Base-by-base conservation (phyloP, 805 yeast species). In the Lachancea meyersii region DNA sequence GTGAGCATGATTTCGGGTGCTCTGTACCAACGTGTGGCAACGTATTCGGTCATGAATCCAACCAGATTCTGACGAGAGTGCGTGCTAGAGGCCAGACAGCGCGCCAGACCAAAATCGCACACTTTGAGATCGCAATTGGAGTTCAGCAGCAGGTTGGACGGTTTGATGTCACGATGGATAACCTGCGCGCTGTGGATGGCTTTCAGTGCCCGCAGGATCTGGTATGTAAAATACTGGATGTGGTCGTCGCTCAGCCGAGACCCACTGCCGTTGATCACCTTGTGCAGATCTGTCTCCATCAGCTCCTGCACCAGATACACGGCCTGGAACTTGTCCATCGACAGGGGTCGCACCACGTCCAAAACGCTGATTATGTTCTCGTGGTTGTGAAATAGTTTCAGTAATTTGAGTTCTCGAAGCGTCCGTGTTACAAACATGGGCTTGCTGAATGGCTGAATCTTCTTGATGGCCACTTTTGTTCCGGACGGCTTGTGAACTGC, bases 1-100 rank as follows among this genome's bases (percentile, higher is more conserved):
- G 86, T 77, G 21, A 84, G 63, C 91, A 84, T 84, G 44, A 84
- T 81, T 59, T 84, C 93, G 0, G 91, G 91, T 0, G 91, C 91
- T 41, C 93, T 66, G 58, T 84, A 84, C 91, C 91, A 84, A 52
- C 93, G 68, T 7, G 93, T 84, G 2, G 91, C 91, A 3, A 84
- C 93, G 51, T 84, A 84, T 57, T 84, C 91, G 0, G 91, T 84
- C 67, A 83, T 68, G 49, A 74, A 73, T 0, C 82, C 75, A 28
- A 73, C 68, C 46, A 70, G 57, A 35, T 70, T 68, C 48, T 72
- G 75, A 42, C 69, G 58, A 30, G 79, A 71, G 32, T 57, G 55
- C 13, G 55, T 51, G 38, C 61, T 56, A 17, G 61, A 56, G 19
- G 73, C 70, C 14, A 76, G 63, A 30, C 75, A 70, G 43, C 91